Percentiles rank a stretch among this genome's conserved stretches.
These are phyloP conservation scores for Steccherinum ochraceum DNA, from an alignment of 768 basidiomycete species.

Conservation along the genomic window DNA sequence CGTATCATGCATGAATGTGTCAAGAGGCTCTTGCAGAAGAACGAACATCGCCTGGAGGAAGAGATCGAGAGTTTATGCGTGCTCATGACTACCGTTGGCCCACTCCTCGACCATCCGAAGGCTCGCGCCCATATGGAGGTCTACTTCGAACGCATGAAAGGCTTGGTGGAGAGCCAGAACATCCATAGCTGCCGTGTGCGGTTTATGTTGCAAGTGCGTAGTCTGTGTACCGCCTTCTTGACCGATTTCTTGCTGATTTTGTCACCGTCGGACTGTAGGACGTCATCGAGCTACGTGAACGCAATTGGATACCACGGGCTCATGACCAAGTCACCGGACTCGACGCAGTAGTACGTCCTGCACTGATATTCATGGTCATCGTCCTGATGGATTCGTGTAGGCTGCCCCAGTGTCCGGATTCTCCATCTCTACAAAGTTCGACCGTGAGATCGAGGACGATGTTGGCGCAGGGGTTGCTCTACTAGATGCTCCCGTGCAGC, in stretches of 20 bases:
- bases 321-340: conserved; percentile 74
- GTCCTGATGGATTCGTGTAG: conserved; percentile 32
- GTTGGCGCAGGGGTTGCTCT: conserved; percentile 36
- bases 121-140: conserved; percentile 84
- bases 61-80: conserved; percentile 96
- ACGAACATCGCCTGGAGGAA: conserved; percentile 94
- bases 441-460: conserved; percentile 45
- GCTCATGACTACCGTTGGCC: conserved; percentile 84
- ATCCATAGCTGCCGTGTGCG: conserved; percentile 89
- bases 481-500: conserved; percentile 45
- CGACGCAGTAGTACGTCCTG: conserved; percentile 72
- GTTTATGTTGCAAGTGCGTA: conserved; percentile 88
- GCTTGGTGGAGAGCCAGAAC: conserved; percentile 65
- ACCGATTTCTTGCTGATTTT: conserved; percentile 4
- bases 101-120: conserved; percentile 72
- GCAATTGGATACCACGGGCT: conserved; percentile 74
- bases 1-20: conserved; percentile 99
- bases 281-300: conserved; percentile 80
- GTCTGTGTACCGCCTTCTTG: no score
- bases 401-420: conserved; percentile 61
- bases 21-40: conserved; percentile 89
- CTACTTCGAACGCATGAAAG: conserved; percentile 88
- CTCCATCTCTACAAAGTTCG: conserved; percentile 40
- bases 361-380: background rate
- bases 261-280: conserved; percentile 51